These are phyloP conservation scores for Agaricus bisporus DNA, from an alignment of 768 basidiomycete genomes.

Conservation along the genomic window DNA sequence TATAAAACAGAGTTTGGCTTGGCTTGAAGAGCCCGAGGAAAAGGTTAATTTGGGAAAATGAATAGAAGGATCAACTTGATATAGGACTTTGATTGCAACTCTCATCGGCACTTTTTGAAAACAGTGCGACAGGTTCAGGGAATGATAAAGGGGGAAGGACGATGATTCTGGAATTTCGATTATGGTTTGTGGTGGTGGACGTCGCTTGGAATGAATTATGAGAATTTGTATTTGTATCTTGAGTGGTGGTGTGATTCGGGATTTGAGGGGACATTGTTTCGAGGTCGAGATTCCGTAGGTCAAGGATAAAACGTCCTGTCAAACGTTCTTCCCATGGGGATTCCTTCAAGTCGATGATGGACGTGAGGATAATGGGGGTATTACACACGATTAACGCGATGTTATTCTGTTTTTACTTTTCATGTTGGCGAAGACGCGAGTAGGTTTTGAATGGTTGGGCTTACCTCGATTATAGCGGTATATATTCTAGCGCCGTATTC, in stretches of 20 bases:
- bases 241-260: too few relatives aligned
- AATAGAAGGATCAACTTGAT: too few relatives aligned
- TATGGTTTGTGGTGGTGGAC: not conserved
- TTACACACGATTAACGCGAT: slow-evolving; percentile 34
- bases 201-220: not conserved
- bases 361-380: slow-evolving; percentile 31
- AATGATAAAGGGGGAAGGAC: not conserved
- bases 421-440: not conserved
- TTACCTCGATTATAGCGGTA: slow-evolving; percentile 7
- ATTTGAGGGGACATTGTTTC: not conserved
- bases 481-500: not conserved
- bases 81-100: too few relatives aligned
- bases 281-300: slow-evolving; percentile 1
- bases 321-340: slow-evolving; percentile 7
- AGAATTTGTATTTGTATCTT: too few relatives aligned
- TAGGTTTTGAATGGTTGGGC: not conserved
- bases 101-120: too few relatives aligned
- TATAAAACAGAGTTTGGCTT: too few relatives aligned
- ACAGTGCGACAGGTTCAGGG: not conserved
- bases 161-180: not conserved
- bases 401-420: slow-evolving; percentile 19
- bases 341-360: slow-evolving; percentile 11
- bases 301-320: not conserved
- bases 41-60: too few relatives aligned
- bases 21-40: too few relatives aligned